phyloP scores from a whole-genome alignment of 257 asterid genomes.

The Buddleja alternifolia region DNA sequence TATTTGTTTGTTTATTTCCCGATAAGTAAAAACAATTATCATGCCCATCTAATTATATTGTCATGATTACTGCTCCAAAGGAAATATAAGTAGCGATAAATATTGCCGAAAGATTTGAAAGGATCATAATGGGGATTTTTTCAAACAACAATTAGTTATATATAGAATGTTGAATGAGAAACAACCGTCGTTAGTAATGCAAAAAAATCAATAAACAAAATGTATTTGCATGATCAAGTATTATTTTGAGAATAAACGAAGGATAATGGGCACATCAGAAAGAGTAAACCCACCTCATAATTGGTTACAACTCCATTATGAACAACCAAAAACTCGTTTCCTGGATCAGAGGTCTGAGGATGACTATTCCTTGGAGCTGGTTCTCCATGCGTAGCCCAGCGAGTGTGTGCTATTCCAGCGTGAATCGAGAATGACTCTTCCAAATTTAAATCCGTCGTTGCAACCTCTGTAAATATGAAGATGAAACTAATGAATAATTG shows the following conservation, averaged over 20 bases:
- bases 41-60: too few species aligned
- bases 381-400: constrained; percentile 99
- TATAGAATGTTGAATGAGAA: too few species aligned
- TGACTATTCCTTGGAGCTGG: constrained; percentile 98
- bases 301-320: constrained; percentile 96
- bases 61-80: too few species aligned
- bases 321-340: constrained; percentile 86
- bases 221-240: background rate
- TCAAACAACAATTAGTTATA: too few species aligned
- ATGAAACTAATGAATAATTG: constrained; percentile 3
- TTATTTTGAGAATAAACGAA: background rate
- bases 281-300: constrained; percentile 66
- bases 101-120: too few species aligned
- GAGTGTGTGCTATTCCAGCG: constrained; percentile 98
- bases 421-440: constrained; percentile 83
- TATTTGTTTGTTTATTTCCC: too few species aligned
- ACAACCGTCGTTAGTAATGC: too few species aligned
- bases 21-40: too few species aligned
- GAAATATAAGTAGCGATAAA: too few species aligned
- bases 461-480: constrained; percentile 65
- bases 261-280: background rate
- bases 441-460: constrained; percentile 71
- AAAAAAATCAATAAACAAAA: too few species aligned
- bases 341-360: constrained; percentile 86
- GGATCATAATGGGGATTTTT: too few species aligned